Evolutionary conservation across 208 protist species (phyloP).

Genomic region (Leishmania tarentolae): DNA sequence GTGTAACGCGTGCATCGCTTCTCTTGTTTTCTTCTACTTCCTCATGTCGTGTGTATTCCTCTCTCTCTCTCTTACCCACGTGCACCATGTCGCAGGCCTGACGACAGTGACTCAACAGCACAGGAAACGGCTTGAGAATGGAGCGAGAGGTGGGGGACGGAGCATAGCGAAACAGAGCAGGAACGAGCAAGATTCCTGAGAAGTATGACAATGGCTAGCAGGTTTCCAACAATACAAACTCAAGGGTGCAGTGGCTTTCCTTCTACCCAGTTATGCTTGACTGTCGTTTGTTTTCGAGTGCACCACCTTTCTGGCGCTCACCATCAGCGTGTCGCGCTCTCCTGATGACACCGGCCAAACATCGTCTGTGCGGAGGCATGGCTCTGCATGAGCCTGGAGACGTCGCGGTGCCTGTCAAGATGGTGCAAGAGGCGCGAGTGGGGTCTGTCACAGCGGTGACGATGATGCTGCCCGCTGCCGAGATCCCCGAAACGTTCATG

Average conservation of each 20-base stretch:
- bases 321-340: conserved; percentile 6
- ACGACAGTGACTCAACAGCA: neutral
- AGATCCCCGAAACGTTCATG: neutral
- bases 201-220: neutral
- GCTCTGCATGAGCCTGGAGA: conserved; percentile 8
- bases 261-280: neutral
- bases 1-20: neutral
- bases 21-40: neutral
- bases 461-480: neutral
- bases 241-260: neutral
- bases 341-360: conserved; percentile 8
- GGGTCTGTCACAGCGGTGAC: too few species aligned
- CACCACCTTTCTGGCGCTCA: conserved; percentile 7
- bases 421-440: neutral
- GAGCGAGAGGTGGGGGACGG: neutral
- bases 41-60: neutral
- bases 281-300: conserved; percentile 5
- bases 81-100: neutral
- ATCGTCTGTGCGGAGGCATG: conserved; percentile 6
- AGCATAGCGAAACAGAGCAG: neutral
- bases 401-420: neutral
- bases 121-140: neutral
- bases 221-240: neutral
- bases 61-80: neutral
- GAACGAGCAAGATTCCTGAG: neutral